Conservation (phyloP, 2,329 filamentous ascomycete genomes). For the Alternaria angustiovoidea region DNA sequence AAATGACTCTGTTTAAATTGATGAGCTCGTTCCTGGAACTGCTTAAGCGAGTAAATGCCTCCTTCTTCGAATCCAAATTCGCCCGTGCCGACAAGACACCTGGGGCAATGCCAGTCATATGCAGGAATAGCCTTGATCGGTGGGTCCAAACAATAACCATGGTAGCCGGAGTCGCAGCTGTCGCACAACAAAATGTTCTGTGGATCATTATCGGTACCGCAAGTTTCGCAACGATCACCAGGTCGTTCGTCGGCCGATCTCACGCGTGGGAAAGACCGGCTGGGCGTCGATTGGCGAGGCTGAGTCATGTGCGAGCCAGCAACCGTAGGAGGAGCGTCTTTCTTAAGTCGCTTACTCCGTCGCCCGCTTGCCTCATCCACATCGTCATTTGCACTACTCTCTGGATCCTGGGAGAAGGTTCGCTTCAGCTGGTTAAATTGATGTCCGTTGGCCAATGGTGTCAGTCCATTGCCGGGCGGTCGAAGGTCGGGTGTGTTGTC, state of each 20-base stretch:
- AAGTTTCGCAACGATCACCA: conserved; percentile 82
- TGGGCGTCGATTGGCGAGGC: conserved; percentile 81
- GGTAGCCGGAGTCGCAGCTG: conserved; percentile 88
- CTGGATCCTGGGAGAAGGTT: conserved; percentile 63
- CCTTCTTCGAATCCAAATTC: conserved; percentile 98
- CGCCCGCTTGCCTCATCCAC: conserved; percentile 61
- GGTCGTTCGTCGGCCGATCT: conserved; percentile 62
- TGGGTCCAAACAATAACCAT: conserved; percentile 88
- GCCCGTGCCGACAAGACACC: conserved; percentile 93
- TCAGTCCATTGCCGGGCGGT: conserved; percentile 56
- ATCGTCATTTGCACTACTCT: conserved; percentile 69
- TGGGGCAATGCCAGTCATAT: conserved; percentile 93
- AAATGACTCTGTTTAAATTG: conserved; percentile 97
- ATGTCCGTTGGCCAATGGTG: conserved; percentile 61
- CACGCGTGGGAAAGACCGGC: conserved; percentile 63
- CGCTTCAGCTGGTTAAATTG: conserved; percentile 74
- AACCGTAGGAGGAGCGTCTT: conserved; percentile 78
- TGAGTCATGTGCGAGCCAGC: conserved; percentile 97
- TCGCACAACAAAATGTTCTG: conserved; percentile 82
- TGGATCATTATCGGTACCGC: conserved; percentile 78
- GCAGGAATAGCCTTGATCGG: conserved; percentile 79
- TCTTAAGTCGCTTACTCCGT: conserved; percentile 91
- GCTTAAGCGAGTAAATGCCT: conserved; percentile 90
- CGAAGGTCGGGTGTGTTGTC: conserved; percentile 72
- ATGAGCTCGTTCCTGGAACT: conserved; percentile 95